These are phyloP conservation scores for Arxiozyma slooffiae DNA, from an alignment of 1,139 yeast genomes.

Conservation along the genomic window DNA sequence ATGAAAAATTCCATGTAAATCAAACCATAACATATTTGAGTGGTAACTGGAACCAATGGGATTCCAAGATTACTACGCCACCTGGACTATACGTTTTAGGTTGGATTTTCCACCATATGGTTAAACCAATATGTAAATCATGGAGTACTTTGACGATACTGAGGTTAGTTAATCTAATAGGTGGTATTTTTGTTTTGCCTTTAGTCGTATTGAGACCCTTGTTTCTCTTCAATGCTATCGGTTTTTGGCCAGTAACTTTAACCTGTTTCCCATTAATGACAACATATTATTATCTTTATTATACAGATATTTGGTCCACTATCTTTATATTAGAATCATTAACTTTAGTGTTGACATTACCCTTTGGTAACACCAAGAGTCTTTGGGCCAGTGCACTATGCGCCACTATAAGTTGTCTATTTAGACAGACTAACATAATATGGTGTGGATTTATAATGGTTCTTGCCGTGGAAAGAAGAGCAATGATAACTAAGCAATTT, in stretches of 20 bases:
- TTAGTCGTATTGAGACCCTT: constrained; percentile 32
- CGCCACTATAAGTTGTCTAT: constrained; percentile 52
- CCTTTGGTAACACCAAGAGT: constrained; percentile 30
- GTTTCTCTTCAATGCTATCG: constrained; percentile 33
- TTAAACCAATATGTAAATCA: constrained; percentile 21
- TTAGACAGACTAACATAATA: constrained; percentile 83
- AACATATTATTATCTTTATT: constrained; percentile 66
- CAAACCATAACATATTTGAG: constrained; percentile 63
- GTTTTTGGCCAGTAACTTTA: constrained; percentile 42
- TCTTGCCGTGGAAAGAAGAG: constrained; percentile 44
- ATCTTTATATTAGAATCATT: constrained; percentile 49
- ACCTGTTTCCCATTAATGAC: constrained; percentile 60
- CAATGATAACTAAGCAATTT: constrained; percentile 34
- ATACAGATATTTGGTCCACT: constrained; percentile 91
- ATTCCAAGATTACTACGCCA: constrained; percentile 88
- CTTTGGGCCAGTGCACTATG: constrained; percentile 36
- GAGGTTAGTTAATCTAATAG: constrained; percentile 52
- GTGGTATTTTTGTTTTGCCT: constrained; percentile 52
- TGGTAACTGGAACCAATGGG: constrained; percentile 62
- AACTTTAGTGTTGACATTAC: constrained; percentile 33
- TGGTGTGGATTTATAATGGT: constrained; percentile 68
- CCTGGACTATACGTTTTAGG: constrained; percentile 82
- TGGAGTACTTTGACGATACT: constrained; percentile 37
- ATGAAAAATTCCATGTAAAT: constrained; percentile 76
- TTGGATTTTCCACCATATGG: constrained; percentile 34